Percentiles rank a stretch among this genome's conserved stretches.
These are phyloP conservation scores for Biscogniauxia sp. DNA, from an alignment of 2,329 filamentous ascomycete species.

Conservation along the genomic window DNA sequence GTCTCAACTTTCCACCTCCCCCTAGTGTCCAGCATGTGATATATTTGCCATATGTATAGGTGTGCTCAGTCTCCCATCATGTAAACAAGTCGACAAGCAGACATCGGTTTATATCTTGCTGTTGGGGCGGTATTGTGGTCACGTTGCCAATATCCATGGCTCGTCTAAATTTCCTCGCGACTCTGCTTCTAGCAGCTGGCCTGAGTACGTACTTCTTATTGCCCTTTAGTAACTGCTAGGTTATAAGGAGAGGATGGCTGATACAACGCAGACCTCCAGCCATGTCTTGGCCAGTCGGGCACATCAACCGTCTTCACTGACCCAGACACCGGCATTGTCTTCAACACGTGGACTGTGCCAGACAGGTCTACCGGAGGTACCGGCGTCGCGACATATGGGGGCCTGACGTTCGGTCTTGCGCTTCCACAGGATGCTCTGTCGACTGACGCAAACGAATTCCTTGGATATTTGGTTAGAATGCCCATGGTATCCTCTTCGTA, in stretches of 20 bases:
- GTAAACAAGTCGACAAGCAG: neutral
- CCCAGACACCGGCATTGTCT: conserved; percentile 49
- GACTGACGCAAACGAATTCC: conserved; percentile 53
- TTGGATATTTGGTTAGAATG: conserved; percentile 52
- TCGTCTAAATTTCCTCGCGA: conserved; percentile 18
- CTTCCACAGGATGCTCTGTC: conserved; percentile 48
- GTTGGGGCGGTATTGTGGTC: neutral
- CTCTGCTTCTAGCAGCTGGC: conserved; percentile 26
- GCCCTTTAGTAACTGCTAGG: neutral
- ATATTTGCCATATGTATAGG: neutral
- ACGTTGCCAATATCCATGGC: conserved; percentile 19
- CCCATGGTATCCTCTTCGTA: neutral
- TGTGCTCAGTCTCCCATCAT: neutral
- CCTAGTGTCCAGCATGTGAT: neutral
- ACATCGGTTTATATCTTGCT: neutral
- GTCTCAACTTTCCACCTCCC: neutral
- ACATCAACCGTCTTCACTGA: conserved; percentile 41
- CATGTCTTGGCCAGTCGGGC: conserved; percentile 22
- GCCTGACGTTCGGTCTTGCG: conserved; percentile 53
- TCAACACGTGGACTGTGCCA: conserved; percentile 48
- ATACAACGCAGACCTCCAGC: conserved; percentile 24
- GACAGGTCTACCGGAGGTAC: conserved; percentile 20
- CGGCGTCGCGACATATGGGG: conserved; percentile 39
- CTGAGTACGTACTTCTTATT: conserved; percentile 15
- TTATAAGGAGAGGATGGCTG: conserved; percentile 9